Evolutionary conservation across 768 basidiomycete species (phyloP).

Genomic region (Termitomyces sp.): DNA sequence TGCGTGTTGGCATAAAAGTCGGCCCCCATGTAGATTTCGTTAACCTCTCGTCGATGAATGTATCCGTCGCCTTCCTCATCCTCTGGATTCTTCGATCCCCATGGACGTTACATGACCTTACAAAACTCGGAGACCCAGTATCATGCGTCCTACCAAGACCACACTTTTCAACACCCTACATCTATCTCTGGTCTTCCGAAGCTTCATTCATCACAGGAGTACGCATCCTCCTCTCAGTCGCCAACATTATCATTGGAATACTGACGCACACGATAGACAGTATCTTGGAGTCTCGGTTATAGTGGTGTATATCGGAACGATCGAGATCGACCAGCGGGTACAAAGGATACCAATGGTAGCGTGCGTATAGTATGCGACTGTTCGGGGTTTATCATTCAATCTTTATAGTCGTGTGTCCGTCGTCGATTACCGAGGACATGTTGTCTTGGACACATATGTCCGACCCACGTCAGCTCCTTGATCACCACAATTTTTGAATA

Average conservation of each 20-base stretch:
- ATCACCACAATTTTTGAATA: neutral
- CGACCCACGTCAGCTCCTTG: conserved; percentile 42
- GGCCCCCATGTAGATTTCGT: neutral
- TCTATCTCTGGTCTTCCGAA: neutral
- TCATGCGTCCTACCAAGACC: neutral
- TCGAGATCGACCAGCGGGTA: conserved; percentile 17
- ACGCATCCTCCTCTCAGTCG: neutral
- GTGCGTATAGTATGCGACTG: conserved; percentile 26
- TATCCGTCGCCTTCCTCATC: conserved; percentile 11
- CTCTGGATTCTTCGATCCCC: conserved; percentile 1
- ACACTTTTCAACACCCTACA: neutral
- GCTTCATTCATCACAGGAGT: conserved; percentile 10
- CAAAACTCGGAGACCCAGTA: neutral
- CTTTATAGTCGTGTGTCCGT: conserved; percentile 44
- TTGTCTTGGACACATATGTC: conserved; percentile 47
- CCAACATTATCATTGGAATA: neutral
- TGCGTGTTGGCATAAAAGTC: conserved; percentile 10
- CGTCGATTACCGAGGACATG: conserved; percentile 42
- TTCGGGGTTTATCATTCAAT: neutral
- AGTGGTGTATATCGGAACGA: conserved; percentile 37
- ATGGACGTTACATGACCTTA: neutral
- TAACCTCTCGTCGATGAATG: conserved; percentile 15
- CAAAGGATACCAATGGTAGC: conserved; percentile 48
- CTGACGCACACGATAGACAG: conserved; percentile 18
- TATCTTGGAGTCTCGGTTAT: conserved; percentile 46